phyloP scores from a whole-genome alignment of 495 filamentous ascomycete species.

The Saxispiralis lemnorum region DNA sequence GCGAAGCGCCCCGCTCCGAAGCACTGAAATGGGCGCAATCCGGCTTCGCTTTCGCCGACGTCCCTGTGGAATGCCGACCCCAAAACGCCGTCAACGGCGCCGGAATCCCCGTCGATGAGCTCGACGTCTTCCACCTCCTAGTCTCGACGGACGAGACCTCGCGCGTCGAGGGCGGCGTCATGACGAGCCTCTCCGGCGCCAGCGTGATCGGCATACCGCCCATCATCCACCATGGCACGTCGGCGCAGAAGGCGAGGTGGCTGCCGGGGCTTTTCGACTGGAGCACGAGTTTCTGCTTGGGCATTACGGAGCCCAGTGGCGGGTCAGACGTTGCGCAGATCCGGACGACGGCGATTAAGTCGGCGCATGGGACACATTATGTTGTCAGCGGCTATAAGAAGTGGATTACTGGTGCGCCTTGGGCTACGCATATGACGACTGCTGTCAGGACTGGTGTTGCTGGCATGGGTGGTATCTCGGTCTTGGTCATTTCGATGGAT shows the following conservation, averaged over 20 bases:
- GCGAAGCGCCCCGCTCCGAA: conserved; percentile 19
- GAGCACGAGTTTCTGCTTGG: conserved; percentile 34
- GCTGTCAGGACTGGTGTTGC: conserved; percentile 37
- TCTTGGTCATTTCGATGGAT: conserved; percentile 35
- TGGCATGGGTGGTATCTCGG: conserved; percentile 30
- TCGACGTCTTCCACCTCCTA: conserved; percentile 24
- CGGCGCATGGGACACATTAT: conserved; percentile 29
- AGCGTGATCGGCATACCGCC: conserved; percentile 39
- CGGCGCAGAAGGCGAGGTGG: conserved; percentile 31
- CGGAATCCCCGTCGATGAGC: conserved; percentile 20
- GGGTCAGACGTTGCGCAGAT: conserved; percentile 35
- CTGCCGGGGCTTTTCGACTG: conserved; percentile 33
- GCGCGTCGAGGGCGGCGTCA: conserved; percentile 22
- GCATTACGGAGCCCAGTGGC: conserved; percentile 35
- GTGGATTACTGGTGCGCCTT: conserved; percentile 40
- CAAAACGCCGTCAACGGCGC: conserved; percentile 19
- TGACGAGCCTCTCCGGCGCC: conserved; percentile 29
- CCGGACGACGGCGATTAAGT: conserved; percentile 28
- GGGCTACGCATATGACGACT: conserved; percentile 37
- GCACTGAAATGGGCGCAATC: conserved; percentile 18
- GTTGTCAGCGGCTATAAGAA: conserved; percentile 40
- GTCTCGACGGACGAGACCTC: conserved; percentile 22
- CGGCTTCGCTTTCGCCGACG: conserved; percentile 23
- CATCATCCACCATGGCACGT: conserved; percentile 34
- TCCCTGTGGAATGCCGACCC: conserved; percentile 21